Percentiles rank a stretch among this genome's conserved stretches.
Conservation (phyloP, 2,329 filamentous ascomycete species). For the Lojkania enalia region DNA sequence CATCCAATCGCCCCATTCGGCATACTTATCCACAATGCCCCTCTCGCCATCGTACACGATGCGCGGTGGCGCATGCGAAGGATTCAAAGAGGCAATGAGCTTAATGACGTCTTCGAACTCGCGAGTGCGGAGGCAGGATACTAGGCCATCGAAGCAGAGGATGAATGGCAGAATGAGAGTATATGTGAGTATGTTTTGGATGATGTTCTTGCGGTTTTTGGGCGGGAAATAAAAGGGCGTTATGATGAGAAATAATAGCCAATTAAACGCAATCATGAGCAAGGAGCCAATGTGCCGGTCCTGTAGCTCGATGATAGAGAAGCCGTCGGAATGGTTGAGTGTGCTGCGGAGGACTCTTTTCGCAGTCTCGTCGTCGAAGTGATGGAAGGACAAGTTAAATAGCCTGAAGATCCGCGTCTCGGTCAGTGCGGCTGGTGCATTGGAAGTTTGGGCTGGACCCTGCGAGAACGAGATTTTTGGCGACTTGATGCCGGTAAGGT, state of each 20-base stretch:
- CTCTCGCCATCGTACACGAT: slow-evolving; percentile 18
- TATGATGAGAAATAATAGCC: slow-evolving; percentile 56
- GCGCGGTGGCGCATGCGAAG: slow-evolving; percentile 6
- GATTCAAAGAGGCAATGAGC: slow-evolving; percentile 52
- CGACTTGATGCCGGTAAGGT: not conserved
- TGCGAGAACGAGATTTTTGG: not conserved
- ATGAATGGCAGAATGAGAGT: slow-evolving; percentile 67
- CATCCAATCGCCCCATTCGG: slow-evolving; percentile 45
- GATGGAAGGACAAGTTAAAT: slow-evolving; percentile 76
- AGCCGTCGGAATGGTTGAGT: slow-evolving; percentile 65
- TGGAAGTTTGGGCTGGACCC: not conserved
- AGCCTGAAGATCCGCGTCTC: slow-evolving; percentile 61
- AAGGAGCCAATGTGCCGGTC: slow-evolving; percentile 53
- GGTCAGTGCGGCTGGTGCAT: slow-evolving; percentile 24
- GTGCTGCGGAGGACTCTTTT: slow-evolving; percentile 65
- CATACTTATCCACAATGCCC: not conserved
- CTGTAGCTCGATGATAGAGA: slow-evolving; percentile 76
- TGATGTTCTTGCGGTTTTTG: slow-evolving; percentile 7
- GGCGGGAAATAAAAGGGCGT: slow-evolving; percentile 53
- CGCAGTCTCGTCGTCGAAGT: slow-evolving; percentile 69
- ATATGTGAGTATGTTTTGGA: slow-evolving; percentile 68
- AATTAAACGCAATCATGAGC: slow-evolving; percentile 37
- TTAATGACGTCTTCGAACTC: slow-evolving; percentile 66
- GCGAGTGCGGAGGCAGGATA: slow-evolving; percentile 69
- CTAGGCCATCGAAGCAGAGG: slow-evolving; percentile 68